phyloP scores from a whole-genome alignment of 2,329 filamentous ascomycete genomes.

The Camptophora hylomeconis region DNA sequence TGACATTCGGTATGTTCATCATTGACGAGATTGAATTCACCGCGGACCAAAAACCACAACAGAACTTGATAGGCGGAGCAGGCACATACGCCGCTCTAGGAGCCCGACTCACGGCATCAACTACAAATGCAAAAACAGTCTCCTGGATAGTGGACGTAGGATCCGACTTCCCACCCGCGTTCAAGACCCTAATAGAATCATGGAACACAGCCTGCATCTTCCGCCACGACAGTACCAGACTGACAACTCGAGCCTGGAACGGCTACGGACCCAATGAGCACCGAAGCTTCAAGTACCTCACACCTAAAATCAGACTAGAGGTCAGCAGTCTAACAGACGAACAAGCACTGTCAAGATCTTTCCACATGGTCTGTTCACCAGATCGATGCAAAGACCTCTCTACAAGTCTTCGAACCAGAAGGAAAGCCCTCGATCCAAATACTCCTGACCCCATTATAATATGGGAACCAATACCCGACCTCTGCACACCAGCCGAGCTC shows the following conservation, averaged over 20 bases:
- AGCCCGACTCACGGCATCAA: slow-evolving; percentile 72
- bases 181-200: slow-evolving; percentile 50
- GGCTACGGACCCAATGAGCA: slow-evolving; percentile 63
- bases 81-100: slow-evolving; percentile 79
- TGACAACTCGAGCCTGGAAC: slow-evolving; percentile 89
- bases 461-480: slow-evolving; percentile 91
- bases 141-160: slow-evolving; percentile 90
- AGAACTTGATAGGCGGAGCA: slow-evolving; percentile 74
- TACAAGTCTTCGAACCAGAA: slow-evolving; percentile 48
- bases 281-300: slow-evolving; percentile 71
- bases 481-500: slow-evolving; percentile 58
- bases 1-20: slow-evolving; percentile 62
- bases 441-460: slow-evolving; percentile 59
- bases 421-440: slow-evolving; percentile 24
- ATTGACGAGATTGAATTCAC: slow-evolving; percentile 82
- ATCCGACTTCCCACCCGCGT: slow-evolving; percentile 63
- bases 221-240: slow-evolving; percentile 49
- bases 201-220: slow-evolving; percentile 68
- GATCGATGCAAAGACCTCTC: slow-evolving; percentile 64
- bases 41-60: slow-evolving; percentile 53
- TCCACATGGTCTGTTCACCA: slow-evolving; percentile 80
- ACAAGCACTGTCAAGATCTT: slow-evolving; percentile 60
- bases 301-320: slow-evolving; percentile 71
- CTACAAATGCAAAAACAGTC: slow-evolving; percentile 50
- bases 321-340: slow-evolving; percentile 53